These are phyloP conservation scores for Prunus campanulata DNA, from an alignment of 306 rosid species.

Conservation along the genomic window DNA sequence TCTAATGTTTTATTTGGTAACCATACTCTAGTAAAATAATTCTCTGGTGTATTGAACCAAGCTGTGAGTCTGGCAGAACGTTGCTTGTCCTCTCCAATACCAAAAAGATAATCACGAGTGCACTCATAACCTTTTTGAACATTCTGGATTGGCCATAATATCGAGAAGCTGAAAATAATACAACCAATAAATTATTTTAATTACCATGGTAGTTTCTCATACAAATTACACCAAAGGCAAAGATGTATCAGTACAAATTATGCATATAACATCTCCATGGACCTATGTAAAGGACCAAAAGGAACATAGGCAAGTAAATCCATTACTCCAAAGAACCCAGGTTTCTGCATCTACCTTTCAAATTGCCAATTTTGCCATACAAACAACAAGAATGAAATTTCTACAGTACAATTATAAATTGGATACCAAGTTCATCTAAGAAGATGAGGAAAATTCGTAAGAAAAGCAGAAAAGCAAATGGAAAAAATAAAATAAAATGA, in stretches of 20 bases:
- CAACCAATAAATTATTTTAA: conserved; percentile 9
- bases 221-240: conserved; percentile 10
- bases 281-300: neutral
- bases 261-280: neutral
- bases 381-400: conserved; percentile 13
- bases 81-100: conserved; percentile 88
- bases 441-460: conserved; percentile 13
- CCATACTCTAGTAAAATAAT: conserved; percentile 70
- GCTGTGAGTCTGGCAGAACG: conserved; percentile 92
- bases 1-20: conserved; percentile 20
- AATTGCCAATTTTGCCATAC: neutral
- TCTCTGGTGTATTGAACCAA: conserved; percentile 85
- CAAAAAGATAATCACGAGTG: conserved; percentile 84
- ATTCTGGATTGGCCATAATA: conserved; percentile 77
- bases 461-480: conserved; percentile 19
- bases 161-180: conserved; percentile 61
- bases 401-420: conserved; percentile 9
- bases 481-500: neutral
- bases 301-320: too few species aligned
- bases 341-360: neutral
- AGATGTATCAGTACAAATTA: conserved; percentile 9
- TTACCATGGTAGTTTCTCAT: neutral
- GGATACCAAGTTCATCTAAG: conserved; percentile 5
- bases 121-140: conserved; percentile 69
- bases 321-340: conserved; percentile 9